Evolutionary conservation across 495 filamentous ascomycete species (phyloP).

Genomic region (Penicillium steckii): DNA sequence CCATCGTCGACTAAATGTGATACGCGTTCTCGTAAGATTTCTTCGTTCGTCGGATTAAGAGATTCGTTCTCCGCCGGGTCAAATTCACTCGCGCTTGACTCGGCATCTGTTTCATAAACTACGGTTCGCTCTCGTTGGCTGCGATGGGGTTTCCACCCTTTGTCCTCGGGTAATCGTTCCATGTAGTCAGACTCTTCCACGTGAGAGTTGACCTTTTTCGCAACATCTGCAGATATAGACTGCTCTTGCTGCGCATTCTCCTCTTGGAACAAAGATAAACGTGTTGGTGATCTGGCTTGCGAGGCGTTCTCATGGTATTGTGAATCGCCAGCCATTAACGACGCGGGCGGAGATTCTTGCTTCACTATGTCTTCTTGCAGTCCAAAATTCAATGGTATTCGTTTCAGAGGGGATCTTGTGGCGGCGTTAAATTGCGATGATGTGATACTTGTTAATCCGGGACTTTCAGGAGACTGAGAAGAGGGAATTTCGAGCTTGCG

Average conservation of each 20-base stretch:
- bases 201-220: no score
- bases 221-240: background rate
- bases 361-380: conserved; percentile 15
- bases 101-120: conserved; percentile 47
- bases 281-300: conserved; percentile 4
- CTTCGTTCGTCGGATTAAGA: conserved; percentile 11
- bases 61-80: conserved; percentile 15
- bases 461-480: conserved; percentile 47
- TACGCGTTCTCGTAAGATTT: background rate
- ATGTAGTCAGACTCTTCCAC: background rate
- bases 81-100: conserved; percentile 35
- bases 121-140: conserved; percentile 31
- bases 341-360: conserved; percentile 19
- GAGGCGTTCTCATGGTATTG: conserved; percentile 3
- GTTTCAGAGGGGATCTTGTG: conserved; percentile 31
- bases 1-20: background rate
- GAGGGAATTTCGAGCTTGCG: conserved; percentile 41
- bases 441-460: conserved; percentile 37
- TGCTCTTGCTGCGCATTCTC: background rate
- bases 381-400: background rate
- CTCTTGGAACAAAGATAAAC: background rate
- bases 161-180: background rate
- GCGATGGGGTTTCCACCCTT: background rate
- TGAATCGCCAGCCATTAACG: conserved; percentile 1
- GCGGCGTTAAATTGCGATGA: conserved; percentile 39